phyloP scores from a whole-genome alignment of 139 green algal species.

The Marvania coccoides region DNA sequence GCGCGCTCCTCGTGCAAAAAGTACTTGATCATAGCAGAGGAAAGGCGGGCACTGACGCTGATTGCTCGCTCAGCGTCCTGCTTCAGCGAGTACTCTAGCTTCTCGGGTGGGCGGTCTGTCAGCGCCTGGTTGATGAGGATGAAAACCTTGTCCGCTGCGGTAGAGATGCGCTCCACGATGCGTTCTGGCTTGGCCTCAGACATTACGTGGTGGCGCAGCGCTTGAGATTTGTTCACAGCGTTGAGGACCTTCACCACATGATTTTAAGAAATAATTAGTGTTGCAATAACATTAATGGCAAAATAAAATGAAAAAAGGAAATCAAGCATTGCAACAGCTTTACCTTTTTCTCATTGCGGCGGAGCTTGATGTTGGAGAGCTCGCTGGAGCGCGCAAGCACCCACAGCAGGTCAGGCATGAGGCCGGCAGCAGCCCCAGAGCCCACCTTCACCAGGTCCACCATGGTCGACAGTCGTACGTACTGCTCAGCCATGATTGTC shows the following conservation, averaged over 20 bases:
- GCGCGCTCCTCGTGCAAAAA: slow-evolving; percentile 9
- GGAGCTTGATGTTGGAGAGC: slow-evolving; percentile 21
- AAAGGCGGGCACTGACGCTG: background rate
- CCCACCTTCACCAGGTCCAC: slow-evolving; percentile 23
- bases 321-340: no score
- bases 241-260: no score
- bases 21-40: slow-evolving; percentile 13
- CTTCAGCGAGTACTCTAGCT: slow-evolving; percentile 63
- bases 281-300: background rate
- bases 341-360: slow-evolving; percentile 28
- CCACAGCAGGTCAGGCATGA: slow-evolving; percentile 56
- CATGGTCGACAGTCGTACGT: slow-evolving; percentile 74
- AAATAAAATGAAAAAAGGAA: background rate
- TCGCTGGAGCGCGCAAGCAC: slow-evolving; percentile 52
- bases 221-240: background rate
- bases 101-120: slow-evolving; percentile 34
- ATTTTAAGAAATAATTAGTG: no score
- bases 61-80: slow-evolving; percentile 19
- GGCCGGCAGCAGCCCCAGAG: slow-evolving; percentile 6
- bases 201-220: slow-evolving; percentile 46
- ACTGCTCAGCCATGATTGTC: slow-evolving; percentile 68
- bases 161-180: slow-evolving; percentile 51
- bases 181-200: slow-evolving; percentile 37
- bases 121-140: slow-evolving; percentile 75
- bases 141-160: slow-evolving; percentile 63